Evolutionary conservation across 176 grass and related monocot genomes (phyloP).

Genomic region (Zea luxurians): DNA sequence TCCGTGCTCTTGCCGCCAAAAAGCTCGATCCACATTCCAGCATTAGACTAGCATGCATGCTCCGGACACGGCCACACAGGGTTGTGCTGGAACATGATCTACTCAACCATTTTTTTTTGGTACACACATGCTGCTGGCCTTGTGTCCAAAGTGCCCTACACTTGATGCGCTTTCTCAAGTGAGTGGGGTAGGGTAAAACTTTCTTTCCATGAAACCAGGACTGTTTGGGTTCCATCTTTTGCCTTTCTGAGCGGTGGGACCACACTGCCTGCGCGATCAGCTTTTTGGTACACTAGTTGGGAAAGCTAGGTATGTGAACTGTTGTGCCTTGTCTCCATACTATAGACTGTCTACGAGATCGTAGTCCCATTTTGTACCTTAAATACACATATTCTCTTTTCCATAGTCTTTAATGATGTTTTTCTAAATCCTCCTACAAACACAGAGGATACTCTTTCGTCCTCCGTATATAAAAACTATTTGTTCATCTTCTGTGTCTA

Average conservation of each 20-base stretch:
- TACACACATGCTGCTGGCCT: constrained; percentile 25
- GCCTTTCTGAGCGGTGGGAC: constrained; percentile 34
- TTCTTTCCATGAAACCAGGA: constrained; percentile 34
- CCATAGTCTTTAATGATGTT: too few species aligned
- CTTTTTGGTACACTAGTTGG: constrained; percentile 24
- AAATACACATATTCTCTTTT: too few species aligned
- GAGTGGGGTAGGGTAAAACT: neutral
- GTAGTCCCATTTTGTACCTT: too few species aligned
- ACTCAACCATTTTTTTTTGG: constrained; percentile 29
- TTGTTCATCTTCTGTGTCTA: too few species aligned
- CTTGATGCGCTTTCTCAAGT: constrained; percentile 31
- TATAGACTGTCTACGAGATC: too few species aligned
- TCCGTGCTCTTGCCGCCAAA: too few species aligned
- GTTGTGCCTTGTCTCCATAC: neutral
- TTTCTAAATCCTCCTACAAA: too few species aligned
- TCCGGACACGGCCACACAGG: neutral
- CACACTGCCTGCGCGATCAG: constrained; percentile 8
- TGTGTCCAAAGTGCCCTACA: constrained; percentile 30
- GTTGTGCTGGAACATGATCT: constrained; percentile 20
- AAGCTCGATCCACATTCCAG: too few species aligned
- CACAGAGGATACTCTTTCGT: too few species aligned
- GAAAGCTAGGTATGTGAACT: constrained; percentile 29
- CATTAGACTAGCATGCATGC: neutral
- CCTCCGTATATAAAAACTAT: too few species aligned
- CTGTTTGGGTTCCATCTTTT: constrained; percentile 20